These are phyloP conservation scores for Macroventuria anomochaeta DNA, from an alignment of 2,329 filamentous ascomycete species.

Conservation along the genomic window DNA sequence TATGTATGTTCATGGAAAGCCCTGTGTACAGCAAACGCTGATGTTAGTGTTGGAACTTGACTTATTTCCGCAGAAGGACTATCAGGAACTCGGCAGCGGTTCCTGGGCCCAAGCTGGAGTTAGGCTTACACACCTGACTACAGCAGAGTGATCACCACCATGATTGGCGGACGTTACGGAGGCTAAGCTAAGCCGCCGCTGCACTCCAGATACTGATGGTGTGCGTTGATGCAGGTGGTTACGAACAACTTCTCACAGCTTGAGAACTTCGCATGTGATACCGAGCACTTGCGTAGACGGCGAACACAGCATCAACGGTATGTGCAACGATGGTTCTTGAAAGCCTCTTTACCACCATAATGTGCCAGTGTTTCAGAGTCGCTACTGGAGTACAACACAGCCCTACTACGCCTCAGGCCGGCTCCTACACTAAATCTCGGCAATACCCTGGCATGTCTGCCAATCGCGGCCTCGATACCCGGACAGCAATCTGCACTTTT, in stretches of 20 bases:
- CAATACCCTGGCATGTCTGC: not conserved
- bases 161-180: slow-evolving; percentile 11
- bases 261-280: slow-evolving; percentile 7
- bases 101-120: slow-evolving; percentile 5
- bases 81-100: not conserved
- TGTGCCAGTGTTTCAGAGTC: not conserved
- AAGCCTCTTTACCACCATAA: not conserved
- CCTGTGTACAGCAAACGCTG: not conserved
- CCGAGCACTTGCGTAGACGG: not conserved
- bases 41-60: not conserved
- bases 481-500: slow-evolving; percentile 7
- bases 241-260: not conserved
- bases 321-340: not conserved
- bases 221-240: slow-evolving; percentile 12
- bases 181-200: slow-evolving; percentile 4
- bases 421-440: slow-evolving; percentile 14
- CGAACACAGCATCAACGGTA: not conserved
- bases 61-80: slow-evolving; percentile 9
- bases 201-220: slow-evolving; percentile 11
- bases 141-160: not conserved
- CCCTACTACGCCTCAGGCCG: slow-evolving; percentile 12
- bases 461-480: not conserved
- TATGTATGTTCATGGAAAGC: not conserved
- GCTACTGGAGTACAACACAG: slow-evolving; percentile 3
- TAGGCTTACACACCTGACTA: slow-evolving; percentile 8